A percentile compares a stretch with the other conserved stretches of the same genome.
Conservation (phyloP, 1,139 yeast genomes). For the Arxiozyma heterogenica region DNA sequence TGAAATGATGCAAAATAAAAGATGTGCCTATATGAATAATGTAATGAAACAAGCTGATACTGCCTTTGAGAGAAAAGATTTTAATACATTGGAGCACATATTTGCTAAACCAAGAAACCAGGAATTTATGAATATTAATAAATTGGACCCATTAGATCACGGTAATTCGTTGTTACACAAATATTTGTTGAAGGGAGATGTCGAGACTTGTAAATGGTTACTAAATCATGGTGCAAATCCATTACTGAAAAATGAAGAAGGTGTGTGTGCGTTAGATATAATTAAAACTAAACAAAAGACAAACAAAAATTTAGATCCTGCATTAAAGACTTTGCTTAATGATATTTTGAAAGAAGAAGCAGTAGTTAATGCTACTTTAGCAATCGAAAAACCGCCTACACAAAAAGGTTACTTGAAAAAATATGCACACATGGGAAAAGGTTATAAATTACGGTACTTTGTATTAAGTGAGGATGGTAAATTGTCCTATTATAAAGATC, state of each 20-base stretch:
- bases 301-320: conserved; percentile 12
- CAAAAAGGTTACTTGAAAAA: conserved; percentile 86
- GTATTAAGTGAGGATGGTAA: conserved; percentile 74
- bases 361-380: conserved; percentile 44
- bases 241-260: conserved; percentile 70
- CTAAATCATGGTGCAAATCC: conserved; percentile 93
- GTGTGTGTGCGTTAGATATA: conserved; percentile 72
- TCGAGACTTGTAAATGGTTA: conserved; percentile 81
- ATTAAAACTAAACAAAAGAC: conserved; percentile 20
- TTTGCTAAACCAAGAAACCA: conserved; percentile 67
- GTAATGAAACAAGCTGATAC: conserved; percentile 58
- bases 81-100: conserved; percentile 52
- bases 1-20: conserved; percentile 64
- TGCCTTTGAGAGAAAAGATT: conserved; percentile 60
- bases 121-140: conserved; percentile 80
- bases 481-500: conserved; percentile 80
- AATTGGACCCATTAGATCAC: conserved; percentile 73
- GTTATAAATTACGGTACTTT: conserved; percentile 91
- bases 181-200: conserved; percentile 65
- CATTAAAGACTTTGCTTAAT: conserved; percentile 56
- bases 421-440: conserved; percentile 96
- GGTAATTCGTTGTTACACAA: conserved; percentile 91
- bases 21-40: conserved; percentile 73
- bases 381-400: conserved; percentile 49
- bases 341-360: conserved; percentile 75